These are phyloP conservation scores for Ricinus communis DNA, from an alignment of 345 rosid species.

Conservation along the genomic window DNA sequence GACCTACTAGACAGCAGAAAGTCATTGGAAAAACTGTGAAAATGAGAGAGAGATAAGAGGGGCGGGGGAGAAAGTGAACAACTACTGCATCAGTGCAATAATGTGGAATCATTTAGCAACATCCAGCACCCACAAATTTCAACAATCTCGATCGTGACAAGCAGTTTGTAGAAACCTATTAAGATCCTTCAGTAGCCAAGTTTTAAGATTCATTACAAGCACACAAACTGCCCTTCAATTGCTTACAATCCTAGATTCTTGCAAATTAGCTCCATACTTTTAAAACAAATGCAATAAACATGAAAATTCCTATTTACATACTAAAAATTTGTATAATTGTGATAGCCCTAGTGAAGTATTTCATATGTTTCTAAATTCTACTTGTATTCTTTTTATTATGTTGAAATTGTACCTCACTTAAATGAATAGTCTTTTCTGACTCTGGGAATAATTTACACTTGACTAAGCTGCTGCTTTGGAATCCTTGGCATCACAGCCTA, in stretches of 20 bases:
- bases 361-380: not conserved
- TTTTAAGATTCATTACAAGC: not conserved
- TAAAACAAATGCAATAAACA: not conserved
- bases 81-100: not conserved
- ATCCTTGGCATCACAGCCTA: not conserved
- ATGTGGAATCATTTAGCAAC: not conserved
- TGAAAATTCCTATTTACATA: not conserved
- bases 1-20: constrained; percentile 61
- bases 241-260: not conserved
- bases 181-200: not conserved
- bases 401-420: not conserved
- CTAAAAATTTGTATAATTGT: not conserved
- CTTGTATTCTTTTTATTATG: not conserved
- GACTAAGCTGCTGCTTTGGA: not conserved
- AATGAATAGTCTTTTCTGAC: not conserved
- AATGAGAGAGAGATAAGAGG: not conserved
- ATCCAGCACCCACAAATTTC: not conserved
- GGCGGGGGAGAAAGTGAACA: not conserved
- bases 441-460: not conserved
- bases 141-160: not conserved
- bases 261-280: not conserved
- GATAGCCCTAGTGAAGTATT: not conserved
- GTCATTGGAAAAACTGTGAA: not conserved
- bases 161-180: not conserved
- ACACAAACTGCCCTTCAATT: not conserved